phyloP scores from a whole-genome alignment of 371 early-diverging fungal species.

The Mortierella sp. region DNA sequence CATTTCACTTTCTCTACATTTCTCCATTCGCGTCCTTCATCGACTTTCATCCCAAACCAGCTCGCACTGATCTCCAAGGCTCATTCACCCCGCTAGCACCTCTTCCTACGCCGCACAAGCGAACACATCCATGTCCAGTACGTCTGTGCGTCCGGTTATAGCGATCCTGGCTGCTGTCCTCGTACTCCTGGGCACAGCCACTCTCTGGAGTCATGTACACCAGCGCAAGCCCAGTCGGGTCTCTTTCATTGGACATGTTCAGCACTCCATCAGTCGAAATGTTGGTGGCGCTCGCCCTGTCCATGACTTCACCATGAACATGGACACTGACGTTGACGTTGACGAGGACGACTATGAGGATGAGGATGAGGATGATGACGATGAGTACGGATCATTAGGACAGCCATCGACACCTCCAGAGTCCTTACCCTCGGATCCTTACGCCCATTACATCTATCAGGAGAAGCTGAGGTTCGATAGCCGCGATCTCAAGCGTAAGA shows the following conservation, averaged over 20 bases:
- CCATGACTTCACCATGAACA: not conserved
- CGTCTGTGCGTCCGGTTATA: not conserved
- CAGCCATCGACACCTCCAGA: conserved; percentile 37
- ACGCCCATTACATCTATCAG: conserved; percentile 45
- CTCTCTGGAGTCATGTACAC: not conserved
- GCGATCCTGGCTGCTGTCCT: conserved; percentile 1
- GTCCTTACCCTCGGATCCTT: conserved; percentile 41
- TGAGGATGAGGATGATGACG: too few species aligned
- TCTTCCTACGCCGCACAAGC: not conserved
- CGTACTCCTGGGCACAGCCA: conserved; percentile 2
- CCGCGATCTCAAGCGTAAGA: not conserved
- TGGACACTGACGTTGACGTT: not conserved
- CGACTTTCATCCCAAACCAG: not conserved
- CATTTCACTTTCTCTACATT: not conserved
- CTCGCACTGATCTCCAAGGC: not conserved
- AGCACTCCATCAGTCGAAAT: not conserved
- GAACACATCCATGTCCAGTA: not conserved
- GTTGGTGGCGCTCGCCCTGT: too few species aligned
- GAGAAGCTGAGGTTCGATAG: conserved; percentile 12
- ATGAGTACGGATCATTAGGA: too few species aligned
- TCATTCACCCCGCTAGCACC: not conserved
- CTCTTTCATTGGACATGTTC: not conserved
- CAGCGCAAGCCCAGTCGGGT: not conserved
- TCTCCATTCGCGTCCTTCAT: not conserved
- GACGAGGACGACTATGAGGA: not conserved